A percentile compares a stretch with the other conserved stretches of the same genome.
phyloP scores from a whole-genome alignment of 1,284 basidiomycete genomes.

The Puccinia polysora region DNA sequence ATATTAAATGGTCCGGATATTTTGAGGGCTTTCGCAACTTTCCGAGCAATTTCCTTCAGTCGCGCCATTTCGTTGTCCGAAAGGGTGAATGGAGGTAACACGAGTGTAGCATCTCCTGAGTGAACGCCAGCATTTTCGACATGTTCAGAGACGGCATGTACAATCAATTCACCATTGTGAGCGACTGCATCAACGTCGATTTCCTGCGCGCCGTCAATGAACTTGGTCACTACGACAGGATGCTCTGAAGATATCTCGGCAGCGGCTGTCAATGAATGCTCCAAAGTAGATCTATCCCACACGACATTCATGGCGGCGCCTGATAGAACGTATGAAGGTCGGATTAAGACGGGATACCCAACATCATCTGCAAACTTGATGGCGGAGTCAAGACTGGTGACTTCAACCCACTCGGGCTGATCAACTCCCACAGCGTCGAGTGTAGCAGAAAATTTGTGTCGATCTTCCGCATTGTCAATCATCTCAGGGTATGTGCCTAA shows the following conservation, averaged over 20 bases:
- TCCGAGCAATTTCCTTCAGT: slow-evolving; percentile 86
- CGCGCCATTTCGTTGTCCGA: slow-evolving; percentile 71
- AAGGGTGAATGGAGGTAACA: slow-evolving; percentile 91
- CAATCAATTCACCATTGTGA: slow-evolving; percentile 84
- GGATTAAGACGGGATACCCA: slow-evolving; percentile 87
- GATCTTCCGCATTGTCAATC: slow-evolving; percentile 96
- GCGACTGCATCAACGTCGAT: slow-evolving; percentile 98
- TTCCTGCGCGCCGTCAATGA: slow-evolving; percentile 95
- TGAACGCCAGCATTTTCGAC: slow-evolving; percentile 99
- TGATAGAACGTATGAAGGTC: slow-evolving; percentile 94
- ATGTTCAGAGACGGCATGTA: slow-evolving; percentile 96
- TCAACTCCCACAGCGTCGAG: slow-evolving; percentile 93
- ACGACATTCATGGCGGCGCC: slow-evolving; percentile 99
- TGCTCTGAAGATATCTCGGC: slow-evolving; percentile 93
- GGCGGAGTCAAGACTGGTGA: slow-evolving; percentile 78
- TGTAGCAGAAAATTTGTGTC: slow-evolving; percentile 97
- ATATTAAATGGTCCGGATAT: slow-evolving; percentile 99
- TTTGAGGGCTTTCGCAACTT: slow-evolving; percentile 88
- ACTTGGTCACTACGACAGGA: slow-evolving; percentile 97
- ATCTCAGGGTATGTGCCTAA: slow-evolving; percentile 91
- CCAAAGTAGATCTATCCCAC: slow-evolving; percentile 79
- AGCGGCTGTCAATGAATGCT: slow-evolving; percentile 88
- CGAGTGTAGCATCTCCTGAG: slow-evolving; percentile 95
- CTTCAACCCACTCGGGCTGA: slow-evolving; percentile 94
- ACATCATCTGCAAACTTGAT: slow-evolving; percentile 86